Evolutionary conservation across 805 yeast species (phyloP).

Genomic region (Kuraishia capsulata): DNA sequence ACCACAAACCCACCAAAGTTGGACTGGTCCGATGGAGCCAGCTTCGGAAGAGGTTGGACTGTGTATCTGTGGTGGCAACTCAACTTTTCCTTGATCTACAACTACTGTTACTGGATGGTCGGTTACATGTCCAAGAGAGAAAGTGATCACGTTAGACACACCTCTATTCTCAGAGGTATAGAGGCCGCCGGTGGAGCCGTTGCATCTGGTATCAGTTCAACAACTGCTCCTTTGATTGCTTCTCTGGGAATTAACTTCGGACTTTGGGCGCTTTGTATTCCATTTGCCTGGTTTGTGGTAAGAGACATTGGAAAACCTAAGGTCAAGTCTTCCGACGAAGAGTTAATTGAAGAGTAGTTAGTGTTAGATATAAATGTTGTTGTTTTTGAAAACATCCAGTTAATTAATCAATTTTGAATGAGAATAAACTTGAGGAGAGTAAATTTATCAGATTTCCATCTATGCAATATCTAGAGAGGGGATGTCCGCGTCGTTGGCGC

Average conservation of each 20-base stretch:
- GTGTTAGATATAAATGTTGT: not conserved
- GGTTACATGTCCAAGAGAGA: not conserved
- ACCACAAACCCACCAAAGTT: not conserved
- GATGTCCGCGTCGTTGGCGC: not conserved
- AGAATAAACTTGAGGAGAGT: too few relatives aligned
- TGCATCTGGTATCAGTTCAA: not conserved
- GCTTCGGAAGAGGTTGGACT: not conserved
- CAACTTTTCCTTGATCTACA: not conserved
- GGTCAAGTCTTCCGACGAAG: not conserved
- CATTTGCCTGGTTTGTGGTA: not conserved
- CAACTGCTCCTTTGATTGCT: not conserved
- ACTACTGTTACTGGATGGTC: not conserved
- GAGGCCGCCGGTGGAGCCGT: not conserved
- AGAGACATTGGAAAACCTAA: not conserved
- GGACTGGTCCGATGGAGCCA: not conserved
- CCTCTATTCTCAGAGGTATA: not conserved
- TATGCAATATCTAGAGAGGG: not conserved
- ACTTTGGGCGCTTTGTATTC: not conserved
- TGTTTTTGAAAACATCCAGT: too few relatives aligned
- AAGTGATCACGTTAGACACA: not conserved
- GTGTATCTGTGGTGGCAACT: not conserved
- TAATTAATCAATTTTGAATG: too few relatives aligned
- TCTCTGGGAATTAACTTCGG: not conserved
- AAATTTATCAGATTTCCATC: too few relatives aligned
- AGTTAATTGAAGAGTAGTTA: not conserved